Conservation (phyloP, 2,329 filamentous ascomycete species). For the Exophiala sideris region DNA sequence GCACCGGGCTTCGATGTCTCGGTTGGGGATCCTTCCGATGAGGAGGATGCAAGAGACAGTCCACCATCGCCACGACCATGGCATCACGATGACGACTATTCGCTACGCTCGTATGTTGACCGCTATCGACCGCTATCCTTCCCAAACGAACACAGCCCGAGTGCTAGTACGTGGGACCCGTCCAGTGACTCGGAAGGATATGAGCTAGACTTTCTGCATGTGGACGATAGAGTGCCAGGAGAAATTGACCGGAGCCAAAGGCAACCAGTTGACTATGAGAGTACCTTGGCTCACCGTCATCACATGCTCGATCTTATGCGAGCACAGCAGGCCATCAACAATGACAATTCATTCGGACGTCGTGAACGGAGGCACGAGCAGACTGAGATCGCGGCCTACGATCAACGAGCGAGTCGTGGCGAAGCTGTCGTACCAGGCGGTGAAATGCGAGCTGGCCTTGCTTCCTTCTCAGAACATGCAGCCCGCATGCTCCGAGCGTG, state of each 20-base stretch:
- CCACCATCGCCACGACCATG: slow-evolving; percentile 26
- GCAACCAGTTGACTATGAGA: slow-evolving; percentile 12
- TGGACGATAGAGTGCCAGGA: background rate
- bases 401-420: slow-evolving; percentile 3
- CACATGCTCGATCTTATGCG: slow-evolving; percentile 15
- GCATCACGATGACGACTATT: slow-evolving; percentile 24
- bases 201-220: slow-evolving; percentile 4
- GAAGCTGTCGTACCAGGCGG: background rate
- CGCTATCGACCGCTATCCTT: slow-evolving; percentile 24
- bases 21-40: slow-evolving; percentile 17
- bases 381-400: slow-evolving; percentile 4
- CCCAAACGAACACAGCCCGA: slow-evolving; percentile 7
- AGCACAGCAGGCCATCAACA: slow-evolving; percentile 16
- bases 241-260: slow-evolving; percentile 13
- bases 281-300: slow-evolving; percentile 8
- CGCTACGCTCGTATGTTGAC: slow-evolving; percentile 22
- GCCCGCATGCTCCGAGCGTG: background rate
- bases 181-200: slow-evolving; percentile 24
- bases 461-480: slow-evolving; percentile 2
- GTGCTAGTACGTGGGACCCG: slow-evolving; percentile 11
- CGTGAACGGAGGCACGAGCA: slow-evolving; percentile 2
- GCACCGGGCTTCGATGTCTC: slow-evolving; percentile 23
- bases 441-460: background rate
- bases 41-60: slow-evolving; percentile 10
- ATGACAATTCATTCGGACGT: slow-evolving; percentile 12